Evolutionary conservation across 2,329 filamentous ascomycete species (phyloP).

Genomic region (Aspergillus brasiliensis): DNA sequence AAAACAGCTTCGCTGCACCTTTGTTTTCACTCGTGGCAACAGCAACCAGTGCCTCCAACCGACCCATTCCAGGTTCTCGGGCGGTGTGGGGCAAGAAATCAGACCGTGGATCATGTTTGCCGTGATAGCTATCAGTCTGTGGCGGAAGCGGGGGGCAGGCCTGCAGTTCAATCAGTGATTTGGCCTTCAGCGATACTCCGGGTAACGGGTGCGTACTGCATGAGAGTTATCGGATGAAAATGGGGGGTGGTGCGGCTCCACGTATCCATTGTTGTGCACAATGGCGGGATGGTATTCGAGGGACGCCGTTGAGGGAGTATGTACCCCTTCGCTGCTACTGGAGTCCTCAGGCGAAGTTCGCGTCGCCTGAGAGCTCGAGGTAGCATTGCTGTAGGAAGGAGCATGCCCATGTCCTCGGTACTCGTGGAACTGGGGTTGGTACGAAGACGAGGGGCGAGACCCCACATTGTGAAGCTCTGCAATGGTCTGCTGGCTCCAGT

Average conservation of each 20-base stretch:
- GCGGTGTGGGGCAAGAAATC: constrained; percentile 32
- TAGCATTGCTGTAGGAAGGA: constrained; percentile 26
- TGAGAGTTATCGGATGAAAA: constrained; percentile 40
- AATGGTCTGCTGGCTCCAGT: constrained; percentile 49
- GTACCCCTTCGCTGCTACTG: constrained; percentile 52
- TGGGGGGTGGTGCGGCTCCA: constrained; percentile 45
- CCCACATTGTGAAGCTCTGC: constrained; percentile 44
- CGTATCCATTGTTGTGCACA: constrained; percentile 50
- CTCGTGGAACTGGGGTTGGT: constrained; percentile 35
- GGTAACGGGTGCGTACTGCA: constrained; percentile 41
- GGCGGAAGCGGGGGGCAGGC: constrained; percentile 36
- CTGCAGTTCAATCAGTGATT: constrained; percentile 36
- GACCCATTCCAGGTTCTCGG: constrained; percentile 45
- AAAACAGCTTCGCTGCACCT: constrained; percentile 35
- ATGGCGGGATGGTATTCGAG: constrained; percentile 53
- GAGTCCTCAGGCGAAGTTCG: constrained; percentile 52
- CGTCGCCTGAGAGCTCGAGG: constrained; percentile 32
- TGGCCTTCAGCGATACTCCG: constrained; percentile 27
- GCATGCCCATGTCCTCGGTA: constrained; percentile 30
- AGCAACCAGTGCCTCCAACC: constrained; percentile 54
- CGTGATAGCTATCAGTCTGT: constrained; percentile 32
- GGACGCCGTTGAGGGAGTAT: constrained; percentile 50
- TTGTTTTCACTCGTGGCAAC: constrained; percentile 53
- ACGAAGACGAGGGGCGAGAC: constrained; percentile 38
- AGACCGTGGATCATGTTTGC: constrained; percentile 31